Conservation (phyloP, 371 early-diverging fungal genomes). For the Mucor lusitanicus region DNA sequence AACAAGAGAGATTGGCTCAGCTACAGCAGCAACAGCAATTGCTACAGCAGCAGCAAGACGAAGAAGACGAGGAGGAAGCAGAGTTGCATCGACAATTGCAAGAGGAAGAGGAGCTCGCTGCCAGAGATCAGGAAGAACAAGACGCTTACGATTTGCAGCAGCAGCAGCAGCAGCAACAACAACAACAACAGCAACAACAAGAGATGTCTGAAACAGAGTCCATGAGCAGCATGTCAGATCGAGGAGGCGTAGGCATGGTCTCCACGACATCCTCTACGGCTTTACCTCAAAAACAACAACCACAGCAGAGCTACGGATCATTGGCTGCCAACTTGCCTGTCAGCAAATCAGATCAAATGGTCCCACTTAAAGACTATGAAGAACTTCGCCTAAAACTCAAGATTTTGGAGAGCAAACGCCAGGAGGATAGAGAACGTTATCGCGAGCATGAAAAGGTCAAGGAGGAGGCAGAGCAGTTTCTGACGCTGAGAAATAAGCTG, state of each 20-base stretch:
- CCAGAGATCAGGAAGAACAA: conserved; percentile 11
- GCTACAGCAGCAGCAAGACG: conserved; percentile 6
- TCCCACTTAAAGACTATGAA: conserved; percentile 74
- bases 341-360: conserved; percentile 46
- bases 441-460: conserved; percentile 74
- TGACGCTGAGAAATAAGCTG: conserved; percentile 70
- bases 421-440: conserved; percentile 78
- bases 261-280: conserved; percentile 16
- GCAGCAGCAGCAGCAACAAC: conserved; percentile 11
- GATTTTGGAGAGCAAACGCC: conserved; percentile 79
- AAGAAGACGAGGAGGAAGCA: conserved; percentile 18
- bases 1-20: conserved; percentile 15
- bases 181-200: conserved; percentile 2
- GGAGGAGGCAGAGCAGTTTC: conserved; percentile 75
- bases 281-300: conserved; percentile 6
- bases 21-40: conserved; percentile 10
- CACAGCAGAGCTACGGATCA: conserved; percentile 34
- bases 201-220: conserved; percentile 5
- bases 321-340: conserved; percentile 33
- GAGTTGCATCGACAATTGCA: conserved; percentile 6
- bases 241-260: neutral
- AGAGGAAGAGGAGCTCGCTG: conserved; percentile 13
- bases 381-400: conserved; percentile 82
- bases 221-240: neutral
- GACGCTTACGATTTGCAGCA: conserved; percentile 9